These are phyloP conservation scores for Linum usitatissimum DNA, from an alignment of 345 rosid genomes.

Conservation along the genomic window DNA sequence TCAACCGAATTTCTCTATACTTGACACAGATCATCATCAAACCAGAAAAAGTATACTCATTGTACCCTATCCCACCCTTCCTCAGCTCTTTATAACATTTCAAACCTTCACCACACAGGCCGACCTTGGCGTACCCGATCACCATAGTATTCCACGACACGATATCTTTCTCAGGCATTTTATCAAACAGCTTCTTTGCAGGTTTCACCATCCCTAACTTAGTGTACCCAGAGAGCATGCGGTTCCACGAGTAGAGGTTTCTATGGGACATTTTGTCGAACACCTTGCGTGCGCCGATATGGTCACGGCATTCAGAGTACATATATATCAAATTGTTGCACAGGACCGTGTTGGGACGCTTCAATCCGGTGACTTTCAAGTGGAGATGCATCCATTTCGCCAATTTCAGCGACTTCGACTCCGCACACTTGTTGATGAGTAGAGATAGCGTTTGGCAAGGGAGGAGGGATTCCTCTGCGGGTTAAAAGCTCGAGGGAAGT, in stretches of 20 bases:
- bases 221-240: slow-evolving; percentile 55
- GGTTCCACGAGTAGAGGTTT: slow-evolving; percentile 63
- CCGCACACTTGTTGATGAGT: slow-evolving; percentile 36
- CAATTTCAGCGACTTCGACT: slow-evolving; percentile 36
- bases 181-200: slow-evolving; percentile 55
- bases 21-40: slow-evolving; percentile 53
- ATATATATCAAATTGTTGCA: slow-evolving; percentile 45
- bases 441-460: slow-evolving; percentile 35
- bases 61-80: slow-evolving; percentile 36
- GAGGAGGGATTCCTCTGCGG: slow-evolving; percentile 43
- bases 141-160: slow-evolving; percentile 83
- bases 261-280: slow-evolving; percentile 50
- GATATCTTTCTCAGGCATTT: slow-evolving; percentile 59
- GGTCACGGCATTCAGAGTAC: slow-evolving; percentile 42
- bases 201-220: slow-evolving; percentile 48
- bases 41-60: slow-evolving; percentile 59
- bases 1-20: slow-evolving; percentile 30
- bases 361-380: slow-evolving; percentile 50
- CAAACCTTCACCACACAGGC: slow-evolving; percentile 30
- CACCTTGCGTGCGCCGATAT: slow-evolving; percentile 37
- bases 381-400: slow-evolving; percentile 75
- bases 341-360: slow-evolving; percentile 38
- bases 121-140: slow-evolving; percentile 42
- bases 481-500: slow-evolving; percentile 41
- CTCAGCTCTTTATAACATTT: slow-evolving; percentile 49